A percentile compares a stretch with the other conserved stretches of the same genome.
Evolutionary conservation across 345 rosid species (phyloP).

Genomic region (Trapa bicornis): DNA sequence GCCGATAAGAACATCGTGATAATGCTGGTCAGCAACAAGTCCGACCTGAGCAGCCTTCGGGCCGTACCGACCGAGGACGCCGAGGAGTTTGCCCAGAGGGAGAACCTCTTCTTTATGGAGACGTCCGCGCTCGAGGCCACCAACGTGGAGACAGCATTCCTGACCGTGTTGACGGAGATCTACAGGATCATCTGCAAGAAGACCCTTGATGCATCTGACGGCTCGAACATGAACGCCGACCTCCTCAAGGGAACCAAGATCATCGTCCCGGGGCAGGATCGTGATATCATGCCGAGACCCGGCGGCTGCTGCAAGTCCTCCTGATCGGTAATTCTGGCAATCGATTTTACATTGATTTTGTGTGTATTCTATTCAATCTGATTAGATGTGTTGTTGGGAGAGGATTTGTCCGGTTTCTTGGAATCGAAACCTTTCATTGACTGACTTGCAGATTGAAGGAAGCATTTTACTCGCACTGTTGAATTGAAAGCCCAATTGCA

Average conservation of each 20-base stretch:
- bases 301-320: constrained; percentile 49
- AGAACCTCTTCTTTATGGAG: constrained; percentile 77
- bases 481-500: too few relatives aligned
- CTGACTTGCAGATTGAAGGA: too few relatives aligned
- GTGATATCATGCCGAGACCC: constrained; percentile 14
- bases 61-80: constrained; percentile 79
- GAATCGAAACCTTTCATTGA: too few relatives aligned
- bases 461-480: too few relatives aligned
- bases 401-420: too few relatives aligned
- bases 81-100: constrained; percentile 76
- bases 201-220: constrained; percentile 42
- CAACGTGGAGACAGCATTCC: constrained; percentile 65
- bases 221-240: constrained; percentile 26
- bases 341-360: too few relatives aligned
- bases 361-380: too few relatives aligned
- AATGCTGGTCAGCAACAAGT: constrained; percentile 73
- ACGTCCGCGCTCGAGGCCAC: constrained; percentile 79
- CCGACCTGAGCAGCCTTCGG: constrained; percentile 58
- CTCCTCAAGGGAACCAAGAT: constrained; percentile 68
- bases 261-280: constrained; percentile 46
- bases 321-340: constrained; percentile 7
- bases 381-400: too few relatives aligned
- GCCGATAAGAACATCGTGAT: constrained; percentile 75
- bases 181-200: constrained; percentile 68
- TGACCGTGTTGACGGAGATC: constrained; percentile 58